These are phyloP conservation scores for Lophiostoma macrostomum DNA, from an alignment of 495 filamentous ascomycete genomes.

Conservation along the genomic window DNA sequence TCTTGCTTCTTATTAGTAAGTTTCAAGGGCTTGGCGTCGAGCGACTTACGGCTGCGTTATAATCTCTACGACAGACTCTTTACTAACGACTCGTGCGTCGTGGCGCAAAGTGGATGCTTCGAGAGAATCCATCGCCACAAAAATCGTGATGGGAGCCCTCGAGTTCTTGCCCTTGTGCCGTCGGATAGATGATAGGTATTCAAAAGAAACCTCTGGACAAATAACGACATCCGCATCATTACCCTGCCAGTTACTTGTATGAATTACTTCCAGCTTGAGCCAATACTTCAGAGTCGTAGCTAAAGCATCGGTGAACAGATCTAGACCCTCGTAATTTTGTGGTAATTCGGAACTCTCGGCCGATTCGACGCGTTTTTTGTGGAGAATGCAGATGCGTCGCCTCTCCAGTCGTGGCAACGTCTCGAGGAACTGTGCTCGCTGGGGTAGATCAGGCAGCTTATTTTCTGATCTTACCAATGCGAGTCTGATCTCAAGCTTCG, in stretches of 20 bases:
- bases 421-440: not conserved
- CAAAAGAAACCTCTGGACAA: conserved; percentile 21
- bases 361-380: not conserved
- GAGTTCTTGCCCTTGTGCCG: not conserved
- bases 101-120: conserved; percentile 23
- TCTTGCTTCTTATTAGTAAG: conserved; percentile 1
- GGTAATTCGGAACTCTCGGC: not conserved
- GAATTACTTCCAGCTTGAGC: conserved; percentile 15
- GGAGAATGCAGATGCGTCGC: conserved; percentile 13
- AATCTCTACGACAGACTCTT: conserved; percentile 24
- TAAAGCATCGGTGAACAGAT: conserved; percentile 1
- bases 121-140: conserved; percentile 21
- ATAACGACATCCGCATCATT: conserved; percentile 23
- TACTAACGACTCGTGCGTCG: conserved; percentile 17
- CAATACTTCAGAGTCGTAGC: not conserved
- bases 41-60: conserved; percentile 22
- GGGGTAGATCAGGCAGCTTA: not conserved
- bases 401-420: conserved; percentile 5
- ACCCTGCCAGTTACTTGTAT: conserved; percentile 5
- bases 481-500: conserved; percentile 29
- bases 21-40: not conserved
- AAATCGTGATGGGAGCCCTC: conserved; percentile 17
- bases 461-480: conserved; percentile 1
- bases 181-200: conserved; percentile 16
- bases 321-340: not conserved